Evolutionary conservation across 2,329 filamentous ascomycete species (phyloP).

Genomic region (Colletotrichum trifolii): DNA sequence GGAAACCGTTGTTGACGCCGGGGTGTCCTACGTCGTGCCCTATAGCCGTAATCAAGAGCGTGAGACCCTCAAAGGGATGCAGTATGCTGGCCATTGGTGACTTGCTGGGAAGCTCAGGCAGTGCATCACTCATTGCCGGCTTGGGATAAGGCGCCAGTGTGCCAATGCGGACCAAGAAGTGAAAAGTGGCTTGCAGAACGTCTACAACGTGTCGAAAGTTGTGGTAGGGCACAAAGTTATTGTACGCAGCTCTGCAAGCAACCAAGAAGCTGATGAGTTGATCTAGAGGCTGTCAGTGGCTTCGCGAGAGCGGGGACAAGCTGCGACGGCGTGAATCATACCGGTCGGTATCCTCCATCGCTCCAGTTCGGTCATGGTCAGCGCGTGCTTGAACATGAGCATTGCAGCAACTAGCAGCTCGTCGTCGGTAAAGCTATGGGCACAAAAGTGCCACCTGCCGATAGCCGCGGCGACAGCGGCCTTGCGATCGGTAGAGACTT

Average conservation of each 20-base stretch:
- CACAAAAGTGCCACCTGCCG: constrained; percentile 87
- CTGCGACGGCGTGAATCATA: constrained; percentile 54
- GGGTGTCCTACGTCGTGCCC: constrained; percentile 98
- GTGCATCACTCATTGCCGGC: constrained; percentile 20
- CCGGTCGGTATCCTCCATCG: constrained; percentile 83
- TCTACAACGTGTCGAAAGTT: constrained; percentile 98
- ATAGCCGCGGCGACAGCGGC: constrained; percentile 75
- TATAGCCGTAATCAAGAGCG: constrained; percentile 93
- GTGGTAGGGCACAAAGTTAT: constrained; percentile 95
- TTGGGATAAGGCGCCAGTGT: constrained; percentile 75
- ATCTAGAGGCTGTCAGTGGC: constrained; percentile 65
- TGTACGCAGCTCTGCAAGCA: constrained; percentile 93
- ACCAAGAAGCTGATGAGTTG: constrained; percentile 87
- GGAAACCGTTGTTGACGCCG: constrained; percentile 96
- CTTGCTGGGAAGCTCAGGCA: constrained; percentile 51
- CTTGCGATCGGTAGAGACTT: constrained; percentile 74
- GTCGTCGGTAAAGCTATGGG: constrained; percentile 89
- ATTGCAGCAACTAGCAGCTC: constrained; percentile 88
- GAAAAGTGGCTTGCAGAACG: constrained; percentile 92
- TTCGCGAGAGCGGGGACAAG: constrained; percentile 38
- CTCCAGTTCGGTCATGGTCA: constrained; percentile 83
- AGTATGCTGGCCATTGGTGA: constrained; percentile 80
- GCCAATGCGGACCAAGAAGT: constrained; percentile 85
- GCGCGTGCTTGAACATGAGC: constrained; percentile 89
- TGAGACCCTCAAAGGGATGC: constrained; percentile 88